A percentile compares a stretch with the other conserved stretches of the same genome.
phyloP scores from a whole-genome alignment of 352 stramenopile species.

The Phytophthora sansomeana region DNA sequence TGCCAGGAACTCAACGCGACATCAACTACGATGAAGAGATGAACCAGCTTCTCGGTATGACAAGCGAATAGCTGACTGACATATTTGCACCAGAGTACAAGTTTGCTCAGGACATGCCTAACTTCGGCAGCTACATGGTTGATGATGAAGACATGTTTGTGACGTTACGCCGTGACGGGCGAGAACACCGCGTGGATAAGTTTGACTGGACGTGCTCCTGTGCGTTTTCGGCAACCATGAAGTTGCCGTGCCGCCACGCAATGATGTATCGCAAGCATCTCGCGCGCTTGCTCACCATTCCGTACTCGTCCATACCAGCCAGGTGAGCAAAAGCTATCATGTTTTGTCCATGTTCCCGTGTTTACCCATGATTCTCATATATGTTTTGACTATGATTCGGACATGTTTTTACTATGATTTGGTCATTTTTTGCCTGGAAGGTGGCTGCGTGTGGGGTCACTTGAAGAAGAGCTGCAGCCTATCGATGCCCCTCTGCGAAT shows the following conservation, averaged over 20 bases:
- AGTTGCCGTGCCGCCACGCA: slow-evolving; percentile 7
- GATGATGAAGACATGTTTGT: background rate
- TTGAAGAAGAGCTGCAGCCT: background rate
- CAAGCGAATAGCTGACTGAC: background rate
- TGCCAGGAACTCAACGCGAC: background rate
- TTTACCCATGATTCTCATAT: background rate
- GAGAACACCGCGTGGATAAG: slow-evolving; percentile 3
- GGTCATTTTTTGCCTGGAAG: background rate
- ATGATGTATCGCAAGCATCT: slow-evolving; percentile 5
- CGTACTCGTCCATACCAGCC: slow-evolving; percentile 5
- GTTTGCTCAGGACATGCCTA: background rate
- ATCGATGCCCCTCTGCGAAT: background rate
- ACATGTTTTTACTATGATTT: slow-evolving; percentile 6
- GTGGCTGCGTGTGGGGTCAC: background rate
- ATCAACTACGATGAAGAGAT: background rate
- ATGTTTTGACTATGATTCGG: slow-evolving; percentile 2
- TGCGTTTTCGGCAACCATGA: slow-evolving; percentile 6
- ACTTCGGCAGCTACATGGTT: background rate
- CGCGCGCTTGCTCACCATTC: background rate
- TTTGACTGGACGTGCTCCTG: slow-evolving; percentile 2
- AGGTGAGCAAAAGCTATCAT: slow-evolving; percentile 7
- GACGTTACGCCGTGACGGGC: background rate
- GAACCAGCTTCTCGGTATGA: slow-evolving; percentile 8
- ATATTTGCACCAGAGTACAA: slow-evolving; percentile 1
- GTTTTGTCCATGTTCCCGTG: background rate